Evolutionary conservation across 2,329 filamentous ascomycete genomes (phyloP), one percentile per base, ranked within the genome.

Genomic region (Aspergillus caelatus): DNA sequence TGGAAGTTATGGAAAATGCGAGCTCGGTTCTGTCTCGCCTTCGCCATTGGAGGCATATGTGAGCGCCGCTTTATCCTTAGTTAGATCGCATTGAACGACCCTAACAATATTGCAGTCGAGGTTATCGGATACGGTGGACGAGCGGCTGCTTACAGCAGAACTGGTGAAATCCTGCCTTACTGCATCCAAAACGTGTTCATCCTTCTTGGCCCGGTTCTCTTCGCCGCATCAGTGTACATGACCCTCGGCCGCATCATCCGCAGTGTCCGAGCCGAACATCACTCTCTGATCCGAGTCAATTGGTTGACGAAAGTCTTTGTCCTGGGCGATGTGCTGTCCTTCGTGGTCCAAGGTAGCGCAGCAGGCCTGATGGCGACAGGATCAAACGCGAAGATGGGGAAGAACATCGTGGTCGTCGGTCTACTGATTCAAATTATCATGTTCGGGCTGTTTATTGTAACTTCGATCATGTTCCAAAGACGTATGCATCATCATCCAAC

Each of bases 141-240:
- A 8, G 62, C 67, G 46, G 28, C 19, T n/a, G 67, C 67, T 46
- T 68, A 74, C 46, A 67, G 60, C 39, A 62, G 70, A 39, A 73
- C 66, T 11, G 62, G 63, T 6, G 34, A 62, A 11, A 64, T 71
- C 23, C 56, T 62, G 16, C 58, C 21, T 54, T 84, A 78, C 70
- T 77, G 81, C 57, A 72, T 83, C 62, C 78, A 82, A 64, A 75
- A 72, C 21, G 65, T 83, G 39, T 77, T 84, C 67, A 75, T 84
- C 54, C 77, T 85, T 5, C 75, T 85, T 28, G 81, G 80, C 1
- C 83, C 83, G 1, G 80, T 80, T 4, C 79, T 84, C 57, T 80
- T 83, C 65, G 83, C 83, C 21, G 83, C 83, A 16, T 78, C 79
- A 0, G 80, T 84, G 65, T 85, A 85, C 68, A 85, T 83, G 73